Base-by-base conservation (phyloP, 2,329 filamentous ascomycete genomes). In the Venturia aucupariae region DNA sequence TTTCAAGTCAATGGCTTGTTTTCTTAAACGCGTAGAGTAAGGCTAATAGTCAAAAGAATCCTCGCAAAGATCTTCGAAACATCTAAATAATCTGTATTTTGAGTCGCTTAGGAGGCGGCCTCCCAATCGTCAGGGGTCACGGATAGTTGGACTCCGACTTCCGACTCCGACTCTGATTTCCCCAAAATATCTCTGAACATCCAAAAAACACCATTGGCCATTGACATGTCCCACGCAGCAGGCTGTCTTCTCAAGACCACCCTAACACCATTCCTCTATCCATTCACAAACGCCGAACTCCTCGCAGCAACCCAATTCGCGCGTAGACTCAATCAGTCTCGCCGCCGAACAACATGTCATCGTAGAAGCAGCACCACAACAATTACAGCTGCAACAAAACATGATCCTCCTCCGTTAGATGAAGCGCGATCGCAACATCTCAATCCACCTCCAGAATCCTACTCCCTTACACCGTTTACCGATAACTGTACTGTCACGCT, bases 401-500 rank as follows among this genome's bases (percentile, higher is more conserved):
- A 24, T 4, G 27, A 38, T 17, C 22, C 62, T 15, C 19, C 48
- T 1, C 24, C 30, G 30, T 17, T 42, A 17, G 54, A 44, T 42
- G 63, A 46, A 35, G 51, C 55, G 24, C 42, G 38, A 1, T 46
- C n/a, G 4, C 22, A 32, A 5, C 88, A 87, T 67, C 83, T 97
- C 24, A 90, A 96, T 73, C 93, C 93, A 2, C 73, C 84, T 0
- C 91, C 92, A 0, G 88, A 91, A 71, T 91, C 96, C 75, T 97
- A 95, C 76, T 84, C 89, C 19, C 81, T 87, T 39, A 86, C 90
- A 4, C 88, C 87, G 55, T 99, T 99, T 72, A 87, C 90, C 64
- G 94, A 99, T 77, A 89, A 90, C 73, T 92, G 92, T 64, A 84
- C 85, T 8, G 76, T 97, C 35, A 89, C 85, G 0, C 76, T 97